Conservation (phyloP, 176 grass and related monocot species). For the Bolboschoenus planiculmis region DNA sequence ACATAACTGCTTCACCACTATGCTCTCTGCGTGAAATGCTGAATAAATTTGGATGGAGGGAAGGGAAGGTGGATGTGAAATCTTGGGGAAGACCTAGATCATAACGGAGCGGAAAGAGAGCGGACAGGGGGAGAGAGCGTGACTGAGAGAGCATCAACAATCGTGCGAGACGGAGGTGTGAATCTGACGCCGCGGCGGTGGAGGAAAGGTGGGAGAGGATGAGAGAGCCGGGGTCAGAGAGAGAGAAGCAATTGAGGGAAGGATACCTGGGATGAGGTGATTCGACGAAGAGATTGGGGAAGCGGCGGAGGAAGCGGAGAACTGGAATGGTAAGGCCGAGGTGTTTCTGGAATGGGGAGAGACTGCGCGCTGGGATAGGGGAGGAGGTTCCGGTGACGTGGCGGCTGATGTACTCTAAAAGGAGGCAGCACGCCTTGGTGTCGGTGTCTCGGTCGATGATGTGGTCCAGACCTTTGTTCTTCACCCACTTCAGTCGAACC, state of each 20-base stretch:
- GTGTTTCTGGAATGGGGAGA: constrained; percentile 59
- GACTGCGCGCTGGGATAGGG: constrained; percentile 47
- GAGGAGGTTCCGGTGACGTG: constrained; percentile 20
- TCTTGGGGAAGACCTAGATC: constrained; percentile 73
- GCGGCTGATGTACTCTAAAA: constrained; percentile 70
- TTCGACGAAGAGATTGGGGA: constrained; percentile 75
- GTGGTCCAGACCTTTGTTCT: constrained; percentile 91
- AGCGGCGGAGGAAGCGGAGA: constrained; percentile 87
- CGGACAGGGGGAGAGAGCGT: constrained; percentile 52
- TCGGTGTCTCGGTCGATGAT: constrained; percentile 74
- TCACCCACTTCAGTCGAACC: constrained; percentile 94
- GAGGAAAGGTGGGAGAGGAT: constrained; percentile 42
- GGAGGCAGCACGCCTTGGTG: constrained; percentile 66
- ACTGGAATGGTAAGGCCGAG: constrained; percentile 76
- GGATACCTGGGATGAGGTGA: constrained; percentile 61
- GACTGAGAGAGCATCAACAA: constrained; percentile 73
- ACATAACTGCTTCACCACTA: constrained; percentile 20
- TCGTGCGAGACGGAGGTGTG: constrained; percentile 68
- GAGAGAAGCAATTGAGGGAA: constrained; percentile 64
- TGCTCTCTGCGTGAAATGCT: constrained; percentile 38
- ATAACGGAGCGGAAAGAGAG: constrained; percentile 66
- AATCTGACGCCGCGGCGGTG: constrained; percentile 32
- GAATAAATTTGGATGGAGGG: constrained; percentile 48
- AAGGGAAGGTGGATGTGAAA: constrained; percentile 51
- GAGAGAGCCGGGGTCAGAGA: constrained; percentile 44